phyloP scores from a whole-genome alignment of 192 early-diverging fungal species.

The Spizellomyces punctatus region DNA sequence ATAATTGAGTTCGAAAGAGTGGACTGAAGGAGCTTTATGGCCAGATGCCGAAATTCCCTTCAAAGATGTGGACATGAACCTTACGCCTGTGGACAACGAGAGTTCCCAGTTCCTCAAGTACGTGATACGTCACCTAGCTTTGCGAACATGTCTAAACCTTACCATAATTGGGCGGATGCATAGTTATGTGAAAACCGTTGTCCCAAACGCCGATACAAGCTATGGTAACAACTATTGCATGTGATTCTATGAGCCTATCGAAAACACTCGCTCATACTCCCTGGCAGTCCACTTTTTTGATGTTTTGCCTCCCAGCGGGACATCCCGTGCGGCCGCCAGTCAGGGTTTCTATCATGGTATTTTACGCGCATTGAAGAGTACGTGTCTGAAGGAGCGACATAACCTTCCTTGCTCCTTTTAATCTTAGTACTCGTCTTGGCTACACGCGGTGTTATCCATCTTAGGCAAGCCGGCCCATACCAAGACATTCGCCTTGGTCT shows the following conservation, averaged over 20 bases:
- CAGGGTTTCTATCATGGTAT: conserved; percentile 31
- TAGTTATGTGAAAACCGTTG: conserved; percentile 26
- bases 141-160: not conserved
- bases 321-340: conserved; percentile 9
- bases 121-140: not conserved
- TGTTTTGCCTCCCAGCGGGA: conserved; percentile 12
- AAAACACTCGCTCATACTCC: not conserved
- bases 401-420: not conserved
- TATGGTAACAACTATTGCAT: conserved; percentile 6
- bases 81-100: not conserved
- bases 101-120: conserved; percentile 15
- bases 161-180: not conserved
- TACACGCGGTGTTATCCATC: not conserved
- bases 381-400: too few species aligned
- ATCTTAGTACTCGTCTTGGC: conserved; percentile 3
- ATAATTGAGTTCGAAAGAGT: not conserved
- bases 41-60: not conserved
- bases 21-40: not conserved
- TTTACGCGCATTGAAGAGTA: not conserved
- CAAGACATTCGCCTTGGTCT: not conserved
- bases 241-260: too few species aligned
- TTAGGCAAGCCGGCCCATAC: not conserved
- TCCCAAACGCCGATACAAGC: conserved; percentile 7
- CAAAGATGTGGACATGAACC: conserved; percentile 6
- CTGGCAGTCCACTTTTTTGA: conserved; percentile 26